Evolutionary conservation across 208 protist genomes (phyloP).

Genomic region (Blastocrithidia nonstop): DNA sequence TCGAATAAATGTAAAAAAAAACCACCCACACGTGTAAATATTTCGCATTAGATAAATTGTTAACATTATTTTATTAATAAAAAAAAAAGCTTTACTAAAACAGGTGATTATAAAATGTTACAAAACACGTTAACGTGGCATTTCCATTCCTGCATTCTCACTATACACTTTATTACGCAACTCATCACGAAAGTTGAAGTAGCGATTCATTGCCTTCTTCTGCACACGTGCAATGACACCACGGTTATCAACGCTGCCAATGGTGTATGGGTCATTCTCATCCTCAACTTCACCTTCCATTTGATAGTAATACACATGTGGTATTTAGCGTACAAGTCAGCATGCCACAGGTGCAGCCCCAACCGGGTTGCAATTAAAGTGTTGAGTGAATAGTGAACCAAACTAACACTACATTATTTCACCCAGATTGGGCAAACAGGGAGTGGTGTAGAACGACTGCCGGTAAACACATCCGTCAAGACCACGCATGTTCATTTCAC

Average conservation of each 20-base stretch:
- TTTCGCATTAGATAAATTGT: too few relatives aligned
- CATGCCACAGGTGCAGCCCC: slow-evolving; percentile 45
- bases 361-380: slow-evolving; percentile 45
- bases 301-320: slow-evolving; percentile 58
- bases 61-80: neutral
- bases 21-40: too few relatives aligned
- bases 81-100: slow-evolving; percentile 3
- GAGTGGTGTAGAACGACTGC: slow-evolving; percentile 60
- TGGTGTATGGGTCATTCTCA: slow-evolving; percentile 80
- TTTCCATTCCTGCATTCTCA: slow-evolving; percentile 45
- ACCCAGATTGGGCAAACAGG: slow-evolving; percentile 48
- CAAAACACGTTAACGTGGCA: slow-evolving; percentile 24
- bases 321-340: slow-evolving; percentile 57
- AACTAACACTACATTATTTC: slow-evolving; percentile 24
- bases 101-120: neutral
- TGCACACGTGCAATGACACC: slow-evolving; percentile 66
- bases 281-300: slow-evolving; percentile 83
- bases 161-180: slow-evolving; percentile 70
- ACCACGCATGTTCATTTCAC: slow-evolving; percentile 75
- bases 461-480: slow-evolving; percentile 68
- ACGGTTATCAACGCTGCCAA: slow-evolving; percentile 69
- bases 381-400: slow-evolving; percentile 39
- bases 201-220: slow-evolving; percentile 85
- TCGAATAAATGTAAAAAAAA: too few relatives aligned
- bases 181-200: slow-evolving; percentile 71